Conservation (phyloP, 2,329 filamentous ascomycete species). For the Venturia nashicola region DNA sequence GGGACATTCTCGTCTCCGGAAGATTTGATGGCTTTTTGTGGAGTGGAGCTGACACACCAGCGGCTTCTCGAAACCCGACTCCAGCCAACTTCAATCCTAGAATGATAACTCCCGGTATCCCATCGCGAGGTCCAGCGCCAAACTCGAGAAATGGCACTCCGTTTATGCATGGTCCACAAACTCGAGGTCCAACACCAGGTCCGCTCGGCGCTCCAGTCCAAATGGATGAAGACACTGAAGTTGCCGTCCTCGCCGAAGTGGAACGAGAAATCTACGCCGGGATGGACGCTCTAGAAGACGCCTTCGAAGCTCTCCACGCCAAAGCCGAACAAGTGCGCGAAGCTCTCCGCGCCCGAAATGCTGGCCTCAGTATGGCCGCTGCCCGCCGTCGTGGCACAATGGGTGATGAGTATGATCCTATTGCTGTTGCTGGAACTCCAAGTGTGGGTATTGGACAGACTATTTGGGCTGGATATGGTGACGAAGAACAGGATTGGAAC, state of each 20-base stretch:
- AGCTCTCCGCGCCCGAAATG: constrained; percentile 67
- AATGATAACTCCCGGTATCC: constrained; percentile 15
- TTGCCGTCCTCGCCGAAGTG: constrained; percentile 77
- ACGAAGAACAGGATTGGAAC: constrained; percentile 18
- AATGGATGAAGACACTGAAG: constrained; percentile 87
- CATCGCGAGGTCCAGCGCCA: constrained; percentile 37
- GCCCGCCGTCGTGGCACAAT: constrained; percentile 40
- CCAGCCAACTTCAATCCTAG: constrained; percentile 1
- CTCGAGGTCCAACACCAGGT: constrained; percentile 24
- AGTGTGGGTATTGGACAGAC: not conserved
- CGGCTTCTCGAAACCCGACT: constrained; percentile 23
- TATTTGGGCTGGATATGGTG: constrained; percentile 17
- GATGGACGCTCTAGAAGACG: constrained; percentile 90
- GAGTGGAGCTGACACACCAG: constrained; percentile 64
- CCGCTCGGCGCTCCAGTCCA: constrained; percentile 58
- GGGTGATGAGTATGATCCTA: constrained; percentile 28
- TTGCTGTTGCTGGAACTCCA: constrained; percentile 15
- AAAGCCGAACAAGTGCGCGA: constrained; percentile 71
- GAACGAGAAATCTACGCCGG: constrained; percentile 86
- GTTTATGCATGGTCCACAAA: constrained; percentile 15
- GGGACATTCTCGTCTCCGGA: constrained; percentile 89
- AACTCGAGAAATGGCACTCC: constrained; percentile 11
- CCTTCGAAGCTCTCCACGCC: constrained; percentile 81
- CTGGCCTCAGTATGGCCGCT: constrained; percentile 59
- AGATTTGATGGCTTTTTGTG: constrained; percentile 93